Evolutionary conservation across 345 rosid genomes (phyloP).

Genomic region (Chamaenerion angustifolium): DNA sequence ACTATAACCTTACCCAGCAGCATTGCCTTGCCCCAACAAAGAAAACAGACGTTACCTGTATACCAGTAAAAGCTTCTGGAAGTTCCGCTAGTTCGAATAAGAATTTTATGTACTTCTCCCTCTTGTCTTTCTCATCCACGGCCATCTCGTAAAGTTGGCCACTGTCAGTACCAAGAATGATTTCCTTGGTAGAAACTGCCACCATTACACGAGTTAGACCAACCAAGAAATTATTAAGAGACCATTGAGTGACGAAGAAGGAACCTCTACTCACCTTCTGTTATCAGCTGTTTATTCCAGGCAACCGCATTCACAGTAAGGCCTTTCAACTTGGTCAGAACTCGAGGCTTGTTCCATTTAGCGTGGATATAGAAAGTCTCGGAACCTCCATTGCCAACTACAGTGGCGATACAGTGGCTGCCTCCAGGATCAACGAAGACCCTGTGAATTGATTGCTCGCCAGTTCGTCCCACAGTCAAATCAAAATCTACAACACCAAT

Average conservation of each 20-base stretch:
- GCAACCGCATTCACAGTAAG: slow-evolving; percentile 79
- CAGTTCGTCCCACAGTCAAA: slow-evolving; percentile 73
- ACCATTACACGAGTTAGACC: slow-evolving; percentile 8
- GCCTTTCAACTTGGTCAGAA: slow-evolving; percentile 64
- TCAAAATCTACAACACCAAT: slow-evolving; percentile 44
- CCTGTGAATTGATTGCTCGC: slow-evolving; percentile 81
- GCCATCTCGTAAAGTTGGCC: slow-evolving; percentile 89
- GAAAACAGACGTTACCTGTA: slow-evolving; percentile 44
- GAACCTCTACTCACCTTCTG: slow-evolving; percentile 46
- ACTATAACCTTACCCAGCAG: background rate
- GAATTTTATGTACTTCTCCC: slow-evolving; percentile 77
- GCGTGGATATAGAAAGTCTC: slow-evolving; percentile 89
- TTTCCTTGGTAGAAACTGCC: slow-evolving; percentile 86
- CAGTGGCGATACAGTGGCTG: slow-evolving; percentile 81
- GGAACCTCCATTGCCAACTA: slow-evolving; percentile 69
- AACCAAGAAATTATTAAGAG: background rate
- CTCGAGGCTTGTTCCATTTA: slow-evolving; percentile 88
- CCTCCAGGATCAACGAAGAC: slow-evolving; percentile 98
- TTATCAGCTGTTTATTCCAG: slow-evolving; percentile 88
- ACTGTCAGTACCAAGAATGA: slow-evolving; percentile 75
- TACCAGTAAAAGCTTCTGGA: slow-evolving; percentile 84
- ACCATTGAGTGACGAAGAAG: no score
- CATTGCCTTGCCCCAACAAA: background rate
- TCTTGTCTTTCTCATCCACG: slow-evolving; percentile 95
- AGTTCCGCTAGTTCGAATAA: slow-evolving; percentile 69